Evolutionary conservation across 176 grass and related monocot species (phyloP), one percentile per base, ranked within the genome.

Genomic region (Poa pratensis): DNA sequence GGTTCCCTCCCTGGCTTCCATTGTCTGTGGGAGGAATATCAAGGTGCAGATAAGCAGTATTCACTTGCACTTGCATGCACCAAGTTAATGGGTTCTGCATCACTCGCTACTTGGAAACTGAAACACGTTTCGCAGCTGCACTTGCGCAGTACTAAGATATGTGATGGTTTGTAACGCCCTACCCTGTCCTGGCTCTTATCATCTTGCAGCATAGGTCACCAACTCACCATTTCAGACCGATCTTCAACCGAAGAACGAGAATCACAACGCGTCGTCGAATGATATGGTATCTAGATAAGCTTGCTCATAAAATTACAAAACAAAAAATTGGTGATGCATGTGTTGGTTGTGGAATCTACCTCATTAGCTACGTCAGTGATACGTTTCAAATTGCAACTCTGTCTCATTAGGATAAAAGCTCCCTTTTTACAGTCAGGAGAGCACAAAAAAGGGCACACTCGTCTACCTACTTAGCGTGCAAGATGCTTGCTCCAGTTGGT

Each of bases 61-160:
- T 32, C 57, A 68, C 35, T 85, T 64, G 61, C 14, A 34, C 62
- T 18, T 35, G 16, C 16, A 63, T 26, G 7, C 32, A 83, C 50
- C 68, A 79, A 65, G 79, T 20, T 67, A 83, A 83, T 79, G 84
- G 84, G 49, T 79, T 79, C 35, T 83, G 75, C 57, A 58, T 90
- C 88, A 87, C 58, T 79, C 19, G 27, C 77, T 81, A 80, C 77
- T 75, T 75, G 42, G 57, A 50, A n/a, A 83, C 58, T 23, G 26
- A n/a, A 59, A 75, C 62, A 83, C 74, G 48, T 83, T 76, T 69
- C 74, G 24, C 10, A 1, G 14, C 51, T 28, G 69, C 61, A 73
- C 9, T 49, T 73, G 20, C 59, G 26, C 74, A 49, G 60, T 5
- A 32, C 30, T 32, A 63, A 63, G 60, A 63, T 28, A 24, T 35